A percentile compares a stretch with the other conserved stretches of the same genome.
Conservation (phyloP, 306 rosid species). For the Glycine latifolia region DNA sequence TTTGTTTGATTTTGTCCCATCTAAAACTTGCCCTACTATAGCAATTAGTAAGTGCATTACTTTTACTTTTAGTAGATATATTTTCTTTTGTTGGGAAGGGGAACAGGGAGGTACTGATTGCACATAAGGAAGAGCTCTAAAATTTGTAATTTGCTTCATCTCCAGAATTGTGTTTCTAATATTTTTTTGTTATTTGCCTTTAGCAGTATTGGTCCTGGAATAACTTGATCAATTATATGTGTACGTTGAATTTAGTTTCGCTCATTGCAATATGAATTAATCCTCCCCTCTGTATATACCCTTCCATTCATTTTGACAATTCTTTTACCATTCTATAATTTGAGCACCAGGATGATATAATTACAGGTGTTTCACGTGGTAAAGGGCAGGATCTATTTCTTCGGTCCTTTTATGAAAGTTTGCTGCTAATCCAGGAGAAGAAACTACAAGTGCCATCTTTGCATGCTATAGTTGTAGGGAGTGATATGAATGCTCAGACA, state of each 20-base stretch:
- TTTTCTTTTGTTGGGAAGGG: conserved; percentile 19
- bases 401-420: conserved; percentile 71
- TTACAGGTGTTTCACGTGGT: conserved; percentile 92
- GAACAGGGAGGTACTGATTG: conserved; percentile 4
- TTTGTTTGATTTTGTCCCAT: conserved; percentile 12
- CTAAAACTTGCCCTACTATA: not conserved
- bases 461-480: conserved; percentile 92
- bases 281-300: not conserved
- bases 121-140: conserved; percentile 6
- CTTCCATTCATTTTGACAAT: conserved; percentile 11
- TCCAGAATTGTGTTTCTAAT: conserved; percentile 1
- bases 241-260: conserved; percentile 15
- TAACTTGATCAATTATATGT: conserved; percentile 28
- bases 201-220: conserved; percentile 12
- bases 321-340: conserved; percentile 27
- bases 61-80: not conserved
- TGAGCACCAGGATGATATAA: conserved; percentile 41
- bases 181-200: conserved; percentile 8
- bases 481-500: conserved; percentile 89
- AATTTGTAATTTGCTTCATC: conserved; percentile 20
- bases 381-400: conserved; percentile 98
- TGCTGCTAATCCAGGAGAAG: conserved; percentile 70
- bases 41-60: not conserved
- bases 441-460: conserved; percentile 81
- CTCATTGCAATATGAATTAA: conserved; percentile 9